Evolutionary conservation across 495 filamentous ascomycete species (phyloP), one percentile per base, ranked within the genome.

Genomic region (Penicillium paradoxum): DNA sequence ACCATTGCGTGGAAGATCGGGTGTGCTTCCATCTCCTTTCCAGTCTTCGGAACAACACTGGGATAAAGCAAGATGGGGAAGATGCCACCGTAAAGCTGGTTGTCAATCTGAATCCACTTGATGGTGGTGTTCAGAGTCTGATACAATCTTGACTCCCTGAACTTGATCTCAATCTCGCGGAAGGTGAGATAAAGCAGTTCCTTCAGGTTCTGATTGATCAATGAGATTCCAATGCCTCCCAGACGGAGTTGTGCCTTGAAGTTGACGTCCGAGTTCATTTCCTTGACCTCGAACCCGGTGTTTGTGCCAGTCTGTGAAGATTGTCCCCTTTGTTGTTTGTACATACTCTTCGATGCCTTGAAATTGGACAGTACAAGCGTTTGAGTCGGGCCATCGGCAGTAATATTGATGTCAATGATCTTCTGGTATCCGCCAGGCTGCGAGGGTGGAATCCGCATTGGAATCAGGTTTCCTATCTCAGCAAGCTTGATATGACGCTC

Each of bases 31-130:
- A 96, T 95, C 69, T 98, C 95, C 70, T 90, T 92, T 22, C 90
- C 91, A 52, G 91, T 93, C 75, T 97, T 97, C 2, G 95, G 95
- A 9, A 98, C 93, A n/a, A 98, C 93, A 68, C 90, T 96, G 9
- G 93, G 93, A 65, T 98, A 98, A 34, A 97, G 76, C 51, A 98
- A 84, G 70, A 98, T 95, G 0, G 93, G 93, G 78, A 98, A 98
- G 57, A 98, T 90, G 13, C 93, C 93, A 37, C 93, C 93, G 64
- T 97, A 98, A 21, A 98, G 84, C 64, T 98, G 93, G 63, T 98
- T 98, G 73, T 98, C 93, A 63, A 98, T 91, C 68, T 98, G 93
- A 43, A 98, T 91, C 93, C 93, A 98, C 68, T 97, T 97, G 67
- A 96, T 87, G 0, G 88, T 87, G 9, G 90, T 78, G 42, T 87